phyloP scores from a whole-genome alignment of 768 basidiomycete species.

The Rhizopogon salebrosus region DNA sequence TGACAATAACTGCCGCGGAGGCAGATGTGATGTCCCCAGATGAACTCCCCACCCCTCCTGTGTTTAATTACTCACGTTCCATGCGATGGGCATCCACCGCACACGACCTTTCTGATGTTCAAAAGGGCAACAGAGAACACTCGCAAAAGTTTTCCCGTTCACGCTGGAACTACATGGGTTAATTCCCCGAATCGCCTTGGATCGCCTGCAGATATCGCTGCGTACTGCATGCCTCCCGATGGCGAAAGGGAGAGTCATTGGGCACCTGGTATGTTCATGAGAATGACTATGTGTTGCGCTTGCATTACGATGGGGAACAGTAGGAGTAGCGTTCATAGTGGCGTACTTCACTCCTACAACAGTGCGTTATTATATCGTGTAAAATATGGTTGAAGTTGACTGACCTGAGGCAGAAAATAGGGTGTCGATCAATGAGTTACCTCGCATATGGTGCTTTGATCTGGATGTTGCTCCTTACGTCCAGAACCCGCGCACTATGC shows the following conservation, averaged over 20 bases:
- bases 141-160: slow-evolving; percentile 4
- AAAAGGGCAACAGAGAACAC: slow-evolving; percentile 7
- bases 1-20: neutral
- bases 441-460: slow-evolving; percentile 21
- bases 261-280: slow-evolving; percentile 10
- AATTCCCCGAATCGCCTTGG: neutral
- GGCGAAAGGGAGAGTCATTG: neutral
- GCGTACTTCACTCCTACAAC: slow-evolving; percentile 20
- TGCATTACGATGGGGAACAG: slow-evolving; percentile 19
- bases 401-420: slow-evolving; percentile 7
- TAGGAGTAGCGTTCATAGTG: slow-evolving; percentile 17
- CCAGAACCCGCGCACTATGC: slow-evolving; percentile 20
- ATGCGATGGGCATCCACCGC: neutral
- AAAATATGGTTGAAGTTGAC: too few species aligned
- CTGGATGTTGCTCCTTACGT: slow-evolving; percentile 24
- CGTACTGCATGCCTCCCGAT: neutral
- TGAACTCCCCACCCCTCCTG: neutral
- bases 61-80: neutral
- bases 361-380: neutral
- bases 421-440: slow-evolving; percentile 29
- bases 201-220: neutral
- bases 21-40: neutral
- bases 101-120: neutral
- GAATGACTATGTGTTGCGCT: slow-evolving; percentile 11
- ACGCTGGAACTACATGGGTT: neutral